These are phyloP conservation scores for Nigrospora sphaerica DNA, from an alignment of 2,329 filamentous ascomycete genomes.

Conservation along the genomic window DNA sequence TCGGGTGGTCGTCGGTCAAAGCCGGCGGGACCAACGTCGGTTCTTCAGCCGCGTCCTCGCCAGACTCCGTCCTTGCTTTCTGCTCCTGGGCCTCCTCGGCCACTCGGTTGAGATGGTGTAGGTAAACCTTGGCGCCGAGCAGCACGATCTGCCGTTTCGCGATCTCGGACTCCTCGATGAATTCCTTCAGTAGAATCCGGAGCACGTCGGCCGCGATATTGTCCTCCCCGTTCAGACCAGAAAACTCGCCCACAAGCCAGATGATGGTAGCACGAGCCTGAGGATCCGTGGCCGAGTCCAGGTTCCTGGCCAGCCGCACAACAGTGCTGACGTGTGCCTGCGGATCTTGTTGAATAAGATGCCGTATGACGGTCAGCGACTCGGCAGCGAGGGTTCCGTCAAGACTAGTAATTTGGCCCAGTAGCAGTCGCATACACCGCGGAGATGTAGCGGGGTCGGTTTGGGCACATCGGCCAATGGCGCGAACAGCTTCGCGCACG, in stretches of 20 bases:
- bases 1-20: slow-evolving; percentile 53
- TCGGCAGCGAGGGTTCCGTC: slow-evolving; percentile 87
- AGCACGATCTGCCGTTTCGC: slow-evolving; percentile 90
- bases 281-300: slow-evolving; percentile 81
- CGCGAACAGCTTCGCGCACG: slow-evolving; percentile 82
- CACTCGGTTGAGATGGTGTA: slow-evolving; percentile 73
- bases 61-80: slow-evolving; percentile 24
- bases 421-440: slow-evolving; percentile 73
- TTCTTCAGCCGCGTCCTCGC: slow-evolving; percentile 18
- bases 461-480: slow-evolving; percentile 90
- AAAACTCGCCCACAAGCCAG: slow-evolving; percentile 94
- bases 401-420: slow-evolving; percentile 81
- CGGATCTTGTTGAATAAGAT: slow-evolving; percentile 89
- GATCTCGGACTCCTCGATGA: slow-evolving; percentile 73
- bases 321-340: slow-evolving; percentile 76
- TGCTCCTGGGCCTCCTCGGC: slow-evolving; percentile 22
- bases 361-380: slow-evolving; percentile 87
- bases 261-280: slow-evolving; percentile 90
- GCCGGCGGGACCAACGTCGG: slow-evolving; percentile 15
- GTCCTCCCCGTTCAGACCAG: slow-evolving; percentile 69
- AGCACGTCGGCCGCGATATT: slow-evolving; percentile 92
- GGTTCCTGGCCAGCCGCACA: slow-evolving; percentile 79
- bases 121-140: slow-evolving; percentile 91
- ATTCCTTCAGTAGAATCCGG: slow-evolving; percentile 79
- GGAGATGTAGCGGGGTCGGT: slow-evolving; percentile 62